Conservation (phyloP, 192 early-diverging fungal species). For the Linnemannia schmuckeri region DNA sequence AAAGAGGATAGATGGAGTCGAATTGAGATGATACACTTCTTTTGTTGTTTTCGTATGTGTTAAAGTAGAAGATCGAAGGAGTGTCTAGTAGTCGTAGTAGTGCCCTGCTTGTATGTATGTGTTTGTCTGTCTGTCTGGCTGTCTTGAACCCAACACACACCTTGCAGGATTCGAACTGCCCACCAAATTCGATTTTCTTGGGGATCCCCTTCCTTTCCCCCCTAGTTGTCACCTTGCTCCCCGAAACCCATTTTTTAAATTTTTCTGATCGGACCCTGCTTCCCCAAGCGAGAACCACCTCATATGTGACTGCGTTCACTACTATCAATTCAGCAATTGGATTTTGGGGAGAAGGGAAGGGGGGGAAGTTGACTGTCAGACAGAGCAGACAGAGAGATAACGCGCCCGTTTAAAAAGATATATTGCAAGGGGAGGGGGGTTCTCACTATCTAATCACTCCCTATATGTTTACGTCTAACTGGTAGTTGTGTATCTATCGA, state of each 20-base stretch:
- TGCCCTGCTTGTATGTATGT: no score
- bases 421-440: background rate
- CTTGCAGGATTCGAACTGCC: background rate
- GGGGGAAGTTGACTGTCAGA: background rate
- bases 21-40: background rate
- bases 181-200: conserved; percentile 15
- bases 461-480: background rate
- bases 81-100: background rate
- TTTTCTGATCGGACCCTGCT: background rate
- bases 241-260: background rate
- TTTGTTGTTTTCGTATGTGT: background rate
- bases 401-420: background rate
- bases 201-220: background rate
- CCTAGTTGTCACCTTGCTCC: background rate
- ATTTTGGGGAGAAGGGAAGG: conserved; percentile 5
- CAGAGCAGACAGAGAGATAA: background rate
- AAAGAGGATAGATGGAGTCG: background rate
- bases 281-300: background rate
- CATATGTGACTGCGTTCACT: background rate
- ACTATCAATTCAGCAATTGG: background rate
- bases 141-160: background rate
- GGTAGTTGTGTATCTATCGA: background rate
- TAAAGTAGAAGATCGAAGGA: conserved; percentile 1
- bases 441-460: background rate
- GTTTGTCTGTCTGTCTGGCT: background rate